Evolutionary conservation across 371 early-diverging fungal species (phyloP).

Genomic region (Mucor saturninus): DNA sequence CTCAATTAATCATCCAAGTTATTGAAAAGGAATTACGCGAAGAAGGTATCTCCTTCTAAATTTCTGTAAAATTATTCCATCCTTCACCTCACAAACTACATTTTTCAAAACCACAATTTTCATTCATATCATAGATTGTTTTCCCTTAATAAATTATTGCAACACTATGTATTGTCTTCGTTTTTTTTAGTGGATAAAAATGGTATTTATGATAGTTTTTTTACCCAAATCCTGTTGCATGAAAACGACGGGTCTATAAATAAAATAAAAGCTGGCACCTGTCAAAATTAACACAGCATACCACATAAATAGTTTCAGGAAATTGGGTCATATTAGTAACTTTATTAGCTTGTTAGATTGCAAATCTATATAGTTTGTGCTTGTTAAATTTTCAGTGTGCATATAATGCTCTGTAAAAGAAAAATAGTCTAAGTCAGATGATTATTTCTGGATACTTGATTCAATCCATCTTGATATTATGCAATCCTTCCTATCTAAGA

Average conservation of each 20-base stretch:
- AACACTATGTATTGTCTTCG: background rate
- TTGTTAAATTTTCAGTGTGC: slow-evolving; percentile 10
- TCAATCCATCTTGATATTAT: slow-evolving; percentile 11
- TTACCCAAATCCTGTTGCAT: slow-evolving; percentile 15
- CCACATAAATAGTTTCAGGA: slow-evolving; percentile 18
- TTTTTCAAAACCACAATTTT: background rate
- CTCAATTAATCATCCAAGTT: slow-evolving; percentile 61
- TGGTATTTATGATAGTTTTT: slow-evolving; percentile 8
- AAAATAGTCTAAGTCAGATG: slow-evolving; percentile 15
- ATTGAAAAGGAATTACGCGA: slow-evolving; percentile 61
- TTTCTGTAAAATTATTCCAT: background rate
- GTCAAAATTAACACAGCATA: slow-evolving; percentile 18
- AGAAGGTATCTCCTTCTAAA: slow-evolving; percentile 53
- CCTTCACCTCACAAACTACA: background rate
- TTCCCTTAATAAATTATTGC: background rate
- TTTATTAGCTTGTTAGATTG: slow-evolving; percentile 19
- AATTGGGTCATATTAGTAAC: slow-evolving; percentile 15
- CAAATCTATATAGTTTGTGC: slow-evolving; percentile 17
- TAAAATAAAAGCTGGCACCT: slow-evolving; percentile 18
- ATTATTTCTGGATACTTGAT: slow-evolving; percentile 5
- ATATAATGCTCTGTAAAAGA: slow-evolving; percentile 16
- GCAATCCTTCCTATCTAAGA: slow-evolving; percentile 11
- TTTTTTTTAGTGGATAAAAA: background rate
- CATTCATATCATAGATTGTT: background rate
- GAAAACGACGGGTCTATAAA: slow-evolving; percentile 19